phyloP scores from a whole-genome alignment of 2,329 filamentous ascomycete species.

The Acarospora socialis region DNA sequence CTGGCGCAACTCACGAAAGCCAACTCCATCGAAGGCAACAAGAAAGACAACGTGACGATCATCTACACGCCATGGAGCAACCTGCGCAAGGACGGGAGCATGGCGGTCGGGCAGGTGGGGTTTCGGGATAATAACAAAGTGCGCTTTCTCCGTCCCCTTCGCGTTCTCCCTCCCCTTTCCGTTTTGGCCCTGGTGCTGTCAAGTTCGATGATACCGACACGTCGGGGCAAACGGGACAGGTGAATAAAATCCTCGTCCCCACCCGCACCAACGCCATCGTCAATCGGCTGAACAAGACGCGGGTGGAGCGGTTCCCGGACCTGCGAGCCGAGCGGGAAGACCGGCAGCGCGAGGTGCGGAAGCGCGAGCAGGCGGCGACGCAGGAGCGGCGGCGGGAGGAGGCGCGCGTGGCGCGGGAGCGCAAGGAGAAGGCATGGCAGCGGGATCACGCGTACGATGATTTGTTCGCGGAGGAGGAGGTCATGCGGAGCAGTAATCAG shows the following conservation, averaged over 20 bases:
- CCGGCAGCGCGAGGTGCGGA: slow-evolving; percentile 34
- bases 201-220: background rate
- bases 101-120: slow-evolving; percentile 87
- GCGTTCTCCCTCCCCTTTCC: background rate
- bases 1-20: slow-evolving; percentile 97
- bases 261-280: slow-evolving; percentile 78
- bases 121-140: slow-evolving; percentile 77
- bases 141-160: background rate
- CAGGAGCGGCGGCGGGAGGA: slow-evolving; percentile 30
- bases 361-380: slow-evolving; percentile 33
- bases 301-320: slow-evolving; percentile 75
- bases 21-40: slow-evolving; percentile 98
- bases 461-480: slow-evolving; percentile 18
- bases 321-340: slow-evolving; percentile 71
- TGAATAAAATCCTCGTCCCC: slow-evolving; percentile 67
- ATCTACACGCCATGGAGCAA: slow-evolving; percentile 99
- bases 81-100: slow-evolving; percentile 84
- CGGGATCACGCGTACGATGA: slow-evolving; percentile 23
- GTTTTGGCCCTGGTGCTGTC: background rate
- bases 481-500: slow-evolving; percentile 33
- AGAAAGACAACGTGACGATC: slow-evolving; percentile 92
- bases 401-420: slow-evolving; percentile 30
- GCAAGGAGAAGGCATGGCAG: slow-evolving; percentile 35
- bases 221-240: slow-evolving; percentile 28
- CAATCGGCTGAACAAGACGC: slow-evolving; percentile 97